Percentiles rank a stretch among this genome's conserved stretches.
Evolutionary conservation across 1,139 yeast species (phyloP).

Genomic region (Geotrichum fermentans): DNA sequence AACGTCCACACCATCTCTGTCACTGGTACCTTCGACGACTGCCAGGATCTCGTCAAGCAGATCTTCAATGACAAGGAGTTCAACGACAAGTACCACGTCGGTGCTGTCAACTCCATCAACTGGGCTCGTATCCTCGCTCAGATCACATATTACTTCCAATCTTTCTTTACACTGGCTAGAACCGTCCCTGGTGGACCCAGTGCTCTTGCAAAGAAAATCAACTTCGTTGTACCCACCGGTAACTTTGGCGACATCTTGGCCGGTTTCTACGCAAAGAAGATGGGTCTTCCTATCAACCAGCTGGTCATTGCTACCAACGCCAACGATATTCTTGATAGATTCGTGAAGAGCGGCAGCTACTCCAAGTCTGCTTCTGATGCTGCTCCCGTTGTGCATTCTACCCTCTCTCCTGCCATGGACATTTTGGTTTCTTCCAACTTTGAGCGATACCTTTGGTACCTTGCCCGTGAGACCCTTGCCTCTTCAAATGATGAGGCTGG

Average conservation of each 20-base stretch:
- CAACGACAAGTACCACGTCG: constrained; percentile 84
- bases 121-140: constrained; percentile 99
- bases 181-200: constrained; percentile 35
- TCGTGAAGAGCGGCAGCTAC: constrained; percentile 78
- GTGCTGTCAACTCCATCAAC: constrained; percentile 96
- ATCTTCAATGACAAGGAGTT: constrained; percentile 86
- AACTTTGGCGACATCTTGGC: constrained; percentile 97
- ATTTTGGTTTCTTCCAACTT: constrained; percentile 90
- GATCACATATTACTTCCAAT: constrained; percentile 90
- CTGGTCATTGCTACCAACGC: constrained; percentile 92
- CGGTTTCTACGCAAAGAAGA: constrained; percentile 86
- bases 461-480: constrained; percentile 66
- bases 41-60: constrained; percentile 93
- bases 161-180: constrained; percentile 68
- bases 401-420: constrained; percentile 98
- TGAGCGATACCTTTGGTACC: constrained; percentile 93
- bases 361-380: constrained; percentile 44
- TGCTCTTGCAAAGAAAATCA: constrained; percentile 40
- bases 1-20: constrained; percentile 94
- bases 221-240: constrained; percentile 94
- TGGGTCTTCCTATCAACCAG: constrained; percentile 89
- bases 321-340: constrained; percentile 90
- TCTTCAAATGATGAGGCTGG: constrained; percentile 70
- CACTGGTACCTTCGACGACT: constrained; percentile 94
- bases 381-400: constrained; percentile 70